Evolutionary conservation across 306 rosid genomes (phyloP).

Genomic region (Elaeagnus macrophylla): DNA sequence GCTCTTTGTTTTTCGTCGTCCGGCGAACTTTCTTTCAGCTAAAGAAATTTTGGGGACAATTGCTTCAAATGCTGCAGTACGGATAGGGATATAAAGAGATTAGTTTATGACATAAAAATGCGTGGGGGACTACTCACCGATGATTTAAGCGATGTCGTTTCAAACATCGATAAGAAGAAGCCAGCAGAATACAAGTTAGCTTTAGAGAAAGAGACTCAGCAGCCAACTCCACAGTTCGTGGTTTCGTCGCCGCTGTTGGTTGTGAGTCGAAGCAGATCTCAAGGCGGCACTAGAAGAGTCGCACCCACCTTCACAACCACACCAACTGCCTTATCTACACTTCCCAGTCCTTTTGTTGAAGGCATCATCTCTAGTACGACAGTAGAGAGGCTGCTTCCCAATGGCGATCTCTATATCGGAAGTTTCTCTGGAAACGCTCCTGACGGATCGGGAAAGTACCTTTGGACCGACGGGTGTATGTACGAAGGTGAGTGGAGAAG

Average conservation of each 20-base stretch:
- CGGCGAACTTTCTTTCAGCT: constrained; percentile 18
- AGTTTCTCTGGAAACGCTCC: constrained; percentile 59
- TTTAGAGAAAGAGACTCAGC: constrained; percentile 13
- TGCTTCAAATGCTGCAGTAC: constrained; percentile 21
- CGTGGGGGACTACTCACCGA: constrained; percentile 43
- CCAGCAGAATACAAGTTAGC: constrained; percentile 23
- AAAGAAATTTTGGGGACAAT: background rate
- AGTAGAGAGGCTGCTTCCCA: constrained; percentile 40
- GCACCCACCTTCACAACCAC: constrained; percentile 41
- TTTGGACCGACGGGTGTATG: constrained; percentile 92
- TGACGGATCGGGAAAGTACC: constrained; percentile 77
- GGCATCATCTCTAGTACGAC: background rate
- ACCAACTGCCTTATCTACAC: background rate
- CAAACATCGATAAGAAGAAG: constrained; percentile 40
- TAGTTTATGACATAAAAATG: constrained; percentile 45
- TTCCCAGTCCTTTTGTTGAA: background rate
- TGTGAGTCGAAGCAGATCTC: constrained; percentile 46
- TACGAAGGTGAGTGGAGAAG: constrained; percentile 86
- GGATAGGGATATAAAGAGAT: background rate
- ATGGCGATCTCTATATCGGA: constrained; percentile 89
- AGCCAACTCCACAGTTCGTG: constrained; percentile 16
- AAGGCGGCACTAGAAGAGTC: constrained; percentile 53
- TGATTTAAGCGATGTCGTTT: constrained; percentile 21
- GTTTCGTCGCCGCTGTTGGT: constrained; percentile 23
- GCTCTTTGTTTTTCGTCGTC: constrained; percentile 9